Conservation (phyloP, 1,284 basidiomycete species). For the Veloboletus limbatus region DNA sequence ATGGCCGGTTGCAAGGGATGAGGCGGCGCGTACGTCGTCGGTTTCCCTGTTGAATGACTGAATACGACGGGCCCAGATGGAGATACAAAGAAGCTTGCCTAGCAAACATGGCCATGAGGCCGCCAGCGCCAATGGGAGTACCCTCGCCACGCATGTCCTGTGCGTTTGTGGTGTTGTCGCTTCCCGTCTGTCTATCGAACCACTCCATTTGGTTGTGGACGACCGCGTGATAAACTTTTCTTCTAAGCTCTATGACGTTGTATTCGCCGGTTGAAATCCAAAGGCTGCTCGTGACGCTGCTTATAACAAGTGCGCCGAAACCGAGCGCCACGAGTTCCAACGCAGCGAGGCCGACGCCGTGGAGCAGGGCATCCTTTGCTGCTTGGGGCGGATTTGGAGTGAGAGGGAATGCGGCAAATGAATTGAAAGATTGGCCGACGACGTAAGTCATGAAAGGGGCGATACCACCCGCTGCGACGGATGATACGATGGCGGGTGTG, state of each 20-base stretch:
- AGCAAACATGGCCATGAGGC: conserved; percentile 92
- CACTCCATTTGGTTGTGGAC: conserved; percentile 76
- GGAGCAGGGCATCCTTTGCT: conserved; percentile 55
- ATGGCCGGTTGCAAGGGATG: conserved; percentile 75
- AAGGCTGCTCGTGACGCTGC: conserved; percentile 70
- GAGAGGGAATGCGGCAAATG: conserved; percentile 64
- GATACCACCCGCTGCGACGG: conserved; percentile 71
- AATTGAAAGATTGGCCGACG: conserved; percentile 83
- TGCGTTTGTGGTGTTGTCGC: conserved; percentile 44
- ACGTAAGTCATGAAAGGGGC: conserved; percentile 94
- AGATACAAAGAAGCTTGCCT: conserved; percentile 48
- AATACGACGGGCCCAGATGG: neutral
- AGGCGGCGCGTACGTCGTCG: conserved; percentile 87
- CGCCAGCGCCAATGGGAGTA: conserved; percentile 77
- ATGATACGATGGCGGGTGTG: conserved; percentile 69
- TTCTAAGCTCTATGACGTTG: conserved; percentile 69
- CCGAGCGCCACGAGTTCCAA: conserved; percentile 75
- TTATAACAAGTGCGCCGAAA: conserved; percentile 65
- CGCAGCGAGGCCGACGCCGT: conserved; percentile 58
- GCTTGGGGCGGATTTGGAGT: conserved; percentile 43
- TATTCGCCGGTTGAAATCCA: conserved; percentile 91
- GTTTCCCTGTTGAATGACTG: conserved; percentile 66
- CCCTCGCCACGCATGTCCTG: conserved; percentile 46
- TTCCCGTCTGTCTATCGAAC: conserved; percentile 84
- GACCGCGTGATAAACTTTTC: conserved; percentile 69